phyloP scores from a whole-genome alignment of 1,284 basidiomycete genomes.

The Golubevia sp. region DNA sequence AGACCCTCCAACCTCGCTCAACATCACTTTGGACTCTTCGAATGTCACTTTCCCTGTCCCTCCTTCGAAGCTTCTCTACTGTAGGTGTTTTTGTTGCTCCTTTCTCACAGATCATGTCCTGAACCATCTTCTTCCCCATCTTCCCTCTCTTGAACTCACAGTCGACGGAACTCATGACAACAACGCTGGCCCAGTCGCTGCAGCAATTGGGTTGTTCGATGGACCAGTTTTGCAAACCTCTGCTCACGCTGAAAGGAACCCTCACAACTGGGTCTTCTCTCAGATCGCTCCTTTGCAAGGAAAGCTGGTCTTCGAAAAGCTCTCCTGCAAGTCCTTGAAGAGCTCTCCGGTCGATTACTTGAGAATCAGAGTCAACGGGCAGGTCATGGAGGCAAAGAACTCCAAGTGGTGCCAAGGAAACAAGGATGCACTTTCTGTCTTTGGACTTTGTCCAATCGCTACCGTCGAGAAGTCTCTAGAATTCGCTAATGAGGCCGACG shows the following conservation, averaged over 20 bases:
- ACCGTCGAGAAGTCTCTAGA: constrained; percentile 7
- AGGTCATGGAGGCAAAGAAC: constrained; percentile 5
- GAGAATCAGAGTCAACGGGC: constrained; percentile 19
- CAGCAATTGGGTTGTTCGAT: constrained; percentile 20
- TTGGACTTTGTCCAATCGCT: constrained; percentile 17
- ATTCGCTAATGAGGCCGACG: constrained; percentile 13
- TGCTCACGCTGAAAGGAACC: constrained; percentile 5
- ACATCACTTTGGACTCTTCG: constrained; percentile 17
- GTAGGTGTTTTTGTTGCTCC: no score
- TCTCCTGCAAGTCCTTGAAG: constrained; percentile 8
- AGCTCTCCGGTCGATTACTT: constrained; percentile 4
- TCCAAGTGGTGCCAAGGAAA: constrained; percentile 7
- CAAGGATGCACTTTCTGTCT: neutral
- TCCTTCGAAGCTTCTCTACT: constrained; percentile 11
- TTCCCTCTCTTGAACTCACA: neutral
- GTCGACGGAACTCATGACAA: constrained; percentile 28
- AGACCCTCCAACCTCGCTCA: constrained; percentile 12
- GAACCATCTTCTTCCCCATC: no score
- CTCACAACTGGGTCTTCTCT: constrained; percentile 14
- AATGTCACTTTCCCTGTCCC: constrained; percentile 14
- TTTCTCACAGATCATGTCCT: no score
- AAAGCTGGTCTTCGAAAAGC: constrained; percentile 20
- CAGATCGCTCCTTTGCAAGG: constrained; percentile 21
- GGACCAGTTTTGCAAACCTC: constrained; percentile 8
- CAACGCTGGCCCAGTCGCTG: constrained; percentile 18